Base-by-base conservation (phyloP, 108 stramenopile species). In the Cyclostephanos tholiformis region DNA sequence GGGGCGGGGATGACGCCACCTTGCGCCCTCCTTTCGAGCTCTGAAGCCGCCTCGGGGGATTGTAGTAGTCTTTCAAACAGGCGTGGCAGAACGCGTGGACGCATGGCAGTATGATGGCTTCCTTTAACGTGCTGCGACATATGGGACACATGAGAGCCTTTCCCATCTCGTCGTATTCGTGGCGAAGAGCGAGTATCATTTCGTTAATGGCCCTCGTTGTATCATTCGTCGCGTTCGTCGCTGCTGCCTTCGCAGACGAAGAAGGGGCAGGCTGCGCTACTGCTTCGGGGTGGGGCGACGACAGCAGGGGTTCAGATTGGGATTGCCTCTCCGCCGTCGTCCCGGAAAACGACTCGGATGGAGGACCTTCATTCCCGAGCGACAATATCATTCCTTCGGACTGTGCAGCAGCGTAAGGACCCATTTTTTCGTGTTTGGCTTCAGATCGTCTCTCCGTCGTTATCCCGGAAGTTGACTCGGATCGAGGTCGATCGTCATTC, bases 21-120 rank as follows among this genome's bases (percentile, higher is more conserved):
- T 39, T 38, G 19, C 39, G 36, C 19, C 68, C 39, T 0, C 19
- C 25, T 56, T 38, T 22, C n/a, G 16, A 4, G 38, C 11, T 9
- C 6, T 19, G 16, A n/a, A 1, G 53, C 46, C 32, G 20, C 30
- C 44, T 49, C 60, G 27, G 35, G 26, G 59, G 20, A 44, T 49
- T 26, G 53, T 64, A 59, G 58, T 72, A 62, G 44, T 67, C 59
- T 19, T 38, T 38, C 48, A 92, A 78, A 64, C 91, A 92, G 0
- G 23, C 44, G 26, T 69, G 51, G 65, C 91, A 92, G 73, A 81
- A 92, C 36, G 77, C 86, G 72, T 92, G 91, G 63, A 76, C 77
- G 63, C 91, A 92, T 53, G 85, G 83, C 0, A 77, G 52, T 46
- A 84, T 58, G n/a, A 65, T 69, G 13, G 79, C 55, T 4, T 75